A percentile compares a stretch with the other conserved stretches of the same genome.
phyloP scores from a whole-genome alignment of 495 filamentous ascomycete species.

The Cercophora sp. region DNA sequence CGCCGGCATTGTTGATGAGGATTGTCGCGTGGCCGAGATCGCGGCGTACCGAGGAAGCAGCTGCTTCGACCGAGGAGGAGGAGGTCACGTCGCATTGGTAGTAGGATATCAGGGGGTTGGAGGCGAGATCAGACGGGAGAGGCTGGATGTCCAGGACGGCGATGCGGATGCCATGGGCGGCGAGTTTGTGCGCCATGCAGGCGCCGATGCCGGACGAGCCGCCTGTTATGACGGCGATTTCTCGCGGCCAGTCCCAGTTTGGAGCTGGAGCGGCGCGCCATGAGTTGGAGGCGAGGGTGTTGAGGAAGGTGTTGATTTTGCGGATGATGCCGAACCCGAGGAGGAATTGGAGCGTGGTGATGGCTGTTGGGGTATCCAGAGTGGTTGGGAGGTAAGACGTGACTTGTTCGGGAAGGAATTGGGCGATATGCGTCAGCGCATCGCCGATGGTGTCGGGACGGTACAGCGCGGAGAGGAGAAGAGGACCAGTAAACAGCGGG shows the following conservation, averaged over 20 bases:
- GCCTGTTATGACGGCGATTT: constrained; percentile 65
- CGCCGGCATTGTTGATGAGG: constrained; percentile 69
- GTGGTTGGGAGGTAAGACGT: not conserved
- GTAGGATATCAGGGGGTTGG: constrained; percentile 47
- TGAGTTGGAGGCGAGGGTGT: constrained; percentile 36
- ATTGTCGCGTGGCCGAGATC: constrained; percentile 53
- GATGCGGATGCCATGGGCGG: constrained; percentile 51
- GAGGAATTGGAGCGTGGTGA: not conserved
- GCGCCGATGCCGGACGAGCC: constrained; percentile 63
- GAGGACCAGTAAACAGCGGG: not conserved
- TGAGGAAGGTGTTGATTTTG: constrained; percentile 42
- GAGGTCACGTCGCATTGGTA: constrained; percentile 60
- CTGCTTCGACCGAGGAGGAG: constrained; percentile 38
- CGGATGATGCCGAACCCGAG: constrained; percentile 34
- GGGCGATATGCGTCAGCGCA: not conserved
- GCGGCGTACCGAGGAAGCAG: constrained; percentile 43
- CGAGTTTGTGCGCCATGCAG: constrained; percentile 52
- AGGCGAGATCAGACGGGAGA: constrained; percentile 36
- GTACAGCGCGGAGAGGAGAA: not conserved
- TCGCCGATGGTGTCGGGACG: not conserved
- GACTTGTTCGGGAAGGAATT: not conserved
- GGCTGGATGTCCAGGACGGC: constrained; percentile 61
- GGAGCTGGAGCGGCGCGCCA: constrained; percentile 26
- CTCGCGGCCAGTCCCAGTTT: constrained; percentile 42
- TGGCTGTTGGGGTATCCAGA: not conserved